Evolutionary conservation across 768 basidiomycete species (phyloP), one percentile per base, ranked within the genome.

Genomic region (Glaciozyma martinii): DNA sequence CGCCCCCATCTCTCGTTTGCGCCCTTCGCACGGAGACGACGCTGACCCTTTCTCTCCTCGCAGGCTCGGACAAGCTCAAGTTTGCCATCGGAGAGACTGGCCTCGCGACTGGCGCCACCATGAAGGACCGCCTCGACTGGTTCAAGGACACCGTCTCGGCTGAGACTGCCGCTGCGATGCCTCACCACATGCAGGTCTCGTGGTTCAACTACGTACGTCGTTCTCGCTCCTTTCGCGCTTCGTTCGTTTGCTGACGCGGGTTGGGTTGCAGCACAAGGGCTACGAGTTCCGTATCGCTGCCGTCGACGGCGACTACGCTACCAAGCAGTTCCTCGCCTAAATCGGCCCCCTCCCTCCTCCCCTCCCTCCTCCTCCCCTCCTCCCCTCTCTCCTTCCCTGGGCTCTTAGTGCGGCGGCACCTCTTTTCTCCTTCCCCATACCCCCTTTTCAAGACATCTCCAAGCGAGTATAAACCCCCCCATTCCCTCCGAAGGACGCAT

Each of bases 61-160:
- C 49, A 50, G 49, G 29, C 44, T 47, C 33, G 5, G 60, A 56
- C 55, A 55, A 49, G 16, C 54, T 66, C 67, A 66, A 67, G 50
- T 74, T 74, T n/a, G 73, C 73, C 37, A 72, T 72, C 47, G 73
- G 73, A 30, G 73, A 74, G 67, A 74, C 68, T n/a, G 73, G 73
- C 13, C 66, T 71, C 55, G 66, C 66, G 15, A 23, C 33, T 27
- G 44, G 44, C 0, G 67, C 64, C 15, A 29, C 56, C 9, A 68
- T 71, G 40, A 19, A 30, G 5, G 19, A 54, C 19, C 66, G 70
- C 29, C 56, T 67, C 33, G 59, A 42, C 0, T 71, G 70, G 70
- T 49, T 62, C 56, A n/a, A 67, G 59, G 65, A 65, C 61, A 68
- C 66, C 62, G 66, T 65, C 33, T 46, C 47, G 23, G 25, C 21